Conservation (phyloP, 1,284 basidiomycete genomes). For the Marasmius oreades region DNA sequence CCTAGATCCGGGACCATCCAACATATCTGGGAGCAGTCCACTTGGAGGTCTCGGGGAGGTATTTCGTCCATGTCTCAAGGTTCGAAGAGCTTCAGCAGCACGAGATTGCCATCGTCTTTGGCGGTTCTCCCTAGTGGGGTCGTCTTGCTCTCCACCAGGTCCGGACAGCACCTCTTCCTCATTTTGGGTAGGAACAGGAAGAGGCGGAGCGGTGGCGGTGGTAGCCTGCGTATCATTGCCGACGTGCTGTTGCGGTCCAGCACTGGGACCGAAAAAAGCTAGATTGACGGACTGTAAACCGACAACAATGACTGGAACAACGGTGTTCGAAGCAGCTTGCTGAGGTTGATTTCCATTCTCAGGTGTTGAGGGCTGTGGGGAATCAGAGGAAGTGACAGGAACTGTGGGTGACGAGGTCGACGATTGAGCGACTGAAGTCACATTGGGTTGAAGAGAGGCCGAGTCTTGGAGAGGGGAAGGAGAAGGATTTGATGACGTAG, state of each 20-base stretch:
- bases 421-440: neutral
- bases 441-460: neutral
- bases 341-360: constrained; percentile 20
- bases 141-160: neutral
- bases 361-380: constrained; percentile 14
- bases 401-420: neutral
- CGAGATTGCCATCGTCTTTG: constrained; percentile 42
- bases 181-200: constrained; percentile 8
- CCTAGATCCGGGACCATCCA: constrained; percentile 48
- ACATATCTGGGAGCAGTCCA: constrained; percentile 14
- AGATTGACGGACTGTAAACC: constrained; percentile 70
- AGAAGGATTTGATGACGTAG: neutral
- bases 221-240: neutral
- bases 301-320: constrained; percentile 78
- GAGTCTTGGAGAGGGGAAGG: neutral
- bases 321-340: constrained; percentile 35
- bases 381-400: constrained; percentile 4
- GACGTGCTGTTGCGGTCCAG: neutral
- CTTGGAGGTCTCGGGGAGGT: constrained; percentile 14
- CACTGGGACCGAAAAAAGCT: constrained; percentile 26
- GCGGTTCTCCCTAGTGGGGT: neutral
- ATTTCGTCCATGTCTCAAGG: neutral
- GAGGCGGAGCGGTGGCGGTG: neutral
- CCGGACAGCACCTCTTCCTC: constrained; percentile 11
- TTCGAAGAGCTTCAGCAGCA: constrained; percentile 56